Conservation (phyloP, 495 filamentous ascomycete species). For the Annulohypoxylon maeteangense region DNA sequence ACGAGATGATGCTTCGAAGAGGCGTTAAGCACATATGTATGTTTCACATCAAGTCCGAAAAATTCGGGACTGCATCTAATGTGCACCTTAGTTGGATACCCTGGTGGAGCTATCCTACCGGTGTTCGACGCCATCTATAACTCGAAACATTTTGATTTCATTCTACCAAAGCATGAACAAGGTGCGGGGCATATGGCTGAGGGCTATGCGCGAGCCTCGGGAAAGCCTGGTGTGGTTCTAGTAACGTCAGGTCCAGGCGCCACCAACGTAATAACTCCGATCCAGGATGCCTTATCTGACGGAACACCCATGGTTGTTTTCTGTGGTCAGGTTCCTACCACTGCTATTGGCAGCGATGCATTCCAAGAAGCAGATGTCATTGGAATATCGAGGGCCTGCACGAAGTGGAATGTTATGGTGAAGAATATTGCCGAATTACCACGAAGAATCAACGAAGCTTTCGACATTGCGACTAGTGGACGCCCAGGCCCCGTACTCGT, state of each 20-base stretch:
- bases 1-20: conserved; percentile 98
- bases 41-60: conserved; percentile 51
- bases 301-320: conserved; percentile 84
- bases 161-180: conserved; percentile 82
- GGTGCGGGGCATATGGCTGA: conserved; percentile 86
- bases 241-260: conserved; percentile 84
- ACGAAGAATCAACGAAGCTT: conserved; percentile 84
- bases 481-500: conserved; percentile 83
- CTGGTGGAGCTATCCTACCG: conserved; percentile 83
- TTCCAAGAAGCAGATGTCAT: conserved; percentile 85
- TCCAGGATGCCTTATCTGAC: conserved; percentile 82
- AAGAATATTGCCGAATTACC: conserved; percentile 81
- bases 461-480: conserved; percentile 82
- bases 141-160: conserved; percentile 81
- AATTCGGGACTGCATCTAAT: conserved; percentile 46
- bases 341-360: conserved; percentile 79
- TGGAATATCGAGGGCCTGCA: conserved; percentile 80
- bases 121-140: conserved; percentile 87
- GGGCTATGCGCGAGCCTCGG: conserved; percentile 79
- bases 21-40: conserved; percentile 90
- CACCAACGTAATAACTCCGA: conserved; percentile 81
- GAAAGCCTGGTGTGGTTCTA: conserved; percentile 79
- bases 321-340: conserved; percentile 78
- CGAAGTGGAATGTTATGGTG: conserved; percentile 89
- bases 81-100: conserved; percentile 68